Base-by-base conservation (phyloP, 352 stramenopile genomes). In the Phytophthora capsici region DNA sequence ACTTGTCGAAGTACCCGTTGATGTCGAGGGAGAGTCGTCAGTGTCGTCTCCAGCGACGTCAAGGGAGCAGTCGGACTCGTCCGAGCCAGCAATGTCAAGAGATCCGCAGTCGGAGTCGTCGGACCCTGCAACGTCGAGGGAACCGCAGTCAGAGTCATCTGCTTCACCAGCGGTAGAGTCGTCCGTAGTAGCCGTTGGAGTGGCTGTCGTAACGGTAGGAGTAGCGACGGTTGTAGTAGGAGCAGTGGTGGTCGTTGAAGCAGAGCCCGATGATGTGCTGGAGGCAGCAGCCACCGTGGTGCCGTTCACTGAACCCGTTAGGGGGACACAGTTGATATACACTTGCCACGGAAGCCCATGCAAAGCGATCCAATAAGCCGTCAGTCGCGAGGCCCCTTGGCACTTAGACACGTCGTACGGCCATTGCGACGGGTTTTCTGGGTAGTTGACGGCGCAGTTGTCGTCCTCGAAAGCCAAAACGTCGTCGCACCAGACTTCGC, bases 401-500 rank as follows among this genome's bases (percentile, higher is more conserved):
- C 58, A 63, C 53, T 68, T 56, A 48, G 26, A 56, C 10, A 55
- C 34, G 36, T 76, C 61, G 66, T 70, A 64, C 4, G 59, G 53
- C 52, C 60, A 63, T 17, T 69, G 32, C 7, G 52, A 59, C 12
- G 56, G 49, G 3, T 38, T 44, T 4, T 54, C 63, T 0, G 56
- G 53, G 59, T 78, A 75, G 44, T 78, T 67, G 0, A 69, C 59
- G 2, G 66, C 57, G 26, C 77, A 83, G 50, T 86, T 78, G n/a
- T 73, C 69, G 58, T 83, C 69, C 25, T 81, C 49, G 20, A 74
- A 80, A 0, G 64, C 73, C 20, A 68, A 55, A 14, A 48, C 58
- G 41, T 75, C 71, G 63, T 85, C 74, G 55, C 74, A 86, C 62
- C 69, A 82, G 43, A 86, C 61, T 52, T 86, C 71, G 30, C 77